Evolutionary conservation across 2,329 filamentous ascomycete species (phyloP).

Genomic region (Colletotrichum nymphaeae): DNA sequence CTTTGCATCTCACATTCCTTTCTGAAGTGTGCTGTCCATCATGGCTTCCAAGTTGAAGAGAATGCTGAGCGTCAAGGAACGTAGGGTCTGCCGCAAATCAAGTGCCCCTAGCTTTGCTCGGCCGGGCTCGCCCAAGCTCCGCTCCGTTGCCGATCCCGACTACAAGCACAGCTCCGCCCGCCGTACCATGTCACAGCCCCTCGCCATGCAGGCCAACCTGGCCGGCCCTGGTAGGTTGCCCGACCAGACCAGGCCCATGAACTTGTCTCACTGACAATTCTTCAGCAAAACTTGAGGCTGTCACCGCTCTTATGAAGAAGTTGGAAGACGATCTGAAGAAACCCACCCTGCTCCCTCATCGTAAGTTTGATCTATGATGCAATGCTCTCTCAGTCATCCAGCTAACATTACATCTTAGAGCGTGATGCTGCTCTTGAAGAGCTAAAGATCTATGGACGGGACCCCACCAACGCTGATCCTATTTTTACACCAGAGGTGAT

Average conservation of each 20-base stretch:
- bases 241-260: too few relatives aligned
- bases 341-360: constrained; percentile 60
- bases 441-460: constrained; percentile 83
- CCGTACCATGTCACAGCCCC: constrained; percentile 24
- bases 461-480: constrained; percentile 77
- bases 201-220: constrained; percentile 24
- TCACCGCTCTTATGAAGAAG: constrained; percentile 71
- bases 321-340: constrained; percentile 72
- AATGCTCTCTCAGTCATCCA: constrained; percentile 70
- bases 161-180: background rate
- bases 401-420: constrained; percentile 58
- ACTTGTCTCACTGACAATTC: constrained; percentile 29
- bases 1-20: background rate
- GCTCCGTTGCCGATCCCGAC: background rate
- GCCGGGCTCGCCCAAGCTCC: background rate
- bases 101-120: background rate
- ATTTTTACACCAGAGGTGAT: constrained; percentile 85
- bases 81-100: background rate
- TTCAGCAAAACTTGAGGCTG: constrained; percentile 75
- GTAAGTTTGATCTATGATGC: constrained; percentile 61
- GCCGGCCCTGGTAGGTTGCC: constrained; percentile 20
- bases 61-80: constrained; percentile 23
- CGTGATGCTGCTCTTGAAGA: constrained; percentile 71
- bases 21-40: background rate
- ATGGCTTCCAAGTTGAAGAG: constrained; percentile 20